Base-by-base conservation (phyloP, 371 early-diverging fungal genomes). In the Mucor plumbeus region DNA sequence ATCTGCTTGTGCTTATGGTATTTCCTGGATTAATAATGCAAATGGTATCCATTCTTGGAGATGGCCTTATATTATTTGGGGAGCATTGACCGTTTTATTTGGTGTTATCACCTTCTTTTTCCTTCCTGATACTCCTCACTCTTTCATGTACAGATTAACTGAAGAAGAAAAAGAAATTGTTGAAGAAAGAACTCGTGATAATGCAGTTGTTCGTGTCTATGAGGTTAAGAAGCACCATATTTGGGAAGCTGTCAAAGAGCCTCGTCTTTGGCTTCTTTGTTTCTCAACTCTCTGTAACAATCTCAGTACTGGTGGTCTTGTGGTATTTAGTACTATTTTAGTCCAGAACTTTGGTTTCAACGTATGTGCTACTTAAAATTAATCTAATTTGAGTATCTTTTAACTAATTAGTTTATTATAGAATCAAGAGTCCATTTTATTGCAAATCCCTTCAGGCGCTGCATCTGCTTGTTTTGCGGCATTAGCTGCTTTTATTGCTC, bases 221-320 rank as follows among this genome's bases (percentile, higher is more conserved):
- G 63, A 73, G 50, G 47, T 70, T 21, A 76, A 76, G 15, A 62
- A 26, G 34, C 40, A 65, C 13, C 76, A 76, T 34, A 58, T 73
- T 3, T 67, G 36, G 40, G 76, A 76, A 65, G 70, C 70, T 9
- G 39, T 73, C 17, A 56, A 26, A 33, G 76, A 76, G 15, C 67
- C 73, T 34, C 65, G 68, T 59, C 68, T 67, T 17, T 73, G 66
- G 69, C 58, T 67, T 10, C 14, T 76, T 4, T 73, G 63, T 31
- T 15, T 73, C 4, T 63, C 73, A 6, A 60, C 67, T 0, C 56
- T 73, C 13, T 67, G 64, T 44, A 69, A 72, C 13, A 74, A 73
- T 13, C 63, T 82, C 26, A 68, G 65, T 7, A 75, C 71, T 38
- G 76, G 78, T 44, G 82, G 76, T 43, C 61, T 79, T 48, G 59